These are phyloP conservation scores for Vaccinium macrocarpon DNA, from an alignment of 148 eudicot genomes.

Conservation along the genomic window DNA sequence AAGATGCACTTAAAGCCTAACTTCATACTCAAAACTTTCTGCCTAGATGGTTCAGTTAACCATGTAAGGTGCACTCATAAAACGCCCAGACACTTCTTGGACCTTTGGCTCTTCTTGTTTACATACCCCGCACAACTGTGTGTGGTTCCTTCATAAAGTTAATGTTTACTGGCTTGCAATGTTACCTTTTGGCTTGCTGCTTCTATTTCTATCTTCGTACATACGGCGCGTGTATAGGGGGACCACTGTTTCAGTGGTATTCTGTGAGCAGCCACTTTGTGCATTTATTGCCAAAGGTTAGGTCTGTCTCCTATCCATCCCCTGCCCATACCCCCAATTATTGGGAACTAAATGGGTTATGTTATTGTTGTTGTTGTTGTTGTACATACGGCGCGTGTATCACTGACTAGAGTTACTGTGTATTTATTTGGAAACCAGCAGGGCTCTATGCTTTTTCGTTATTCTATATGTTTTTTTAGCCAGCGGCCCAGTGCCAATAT, in stretches of 20 bases:
- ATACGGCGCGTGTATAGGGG: too few species aligned
- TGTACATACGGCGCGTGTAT: background rate
- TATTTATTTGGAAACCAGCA: background rate
- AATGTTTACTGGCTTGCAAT: background rate
- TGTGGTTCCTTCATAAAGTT: background rate
- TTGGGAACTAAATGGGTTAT: too few species aligned
- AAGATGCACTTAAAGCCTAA: background rate
- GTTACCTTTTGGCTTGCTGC: background rate
- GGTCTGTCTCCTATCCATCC: too few species aligned
- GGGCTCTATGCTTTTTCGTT: background rate
- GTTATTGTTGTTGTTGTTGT: too few species aligned
- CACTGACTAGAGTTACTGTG: too few species aligned
- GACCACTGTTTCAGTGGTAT: too few species aligned
- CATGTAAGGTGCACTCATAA: background rate
- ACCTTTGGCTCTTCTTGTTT: background rate
- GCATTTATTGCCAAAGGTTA: too few species aligned
- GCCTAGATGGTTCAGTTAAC: slow-evolving; percentile 2
- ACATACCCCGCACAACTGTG: background rate
- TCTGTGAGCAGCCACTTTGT: too few species aligned
- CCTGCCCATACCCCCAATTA: too few species aligned
- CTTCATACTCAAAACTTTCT: background rate
- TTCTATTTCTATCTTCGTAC: background rate
- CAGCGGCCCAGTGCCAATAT: background rate
- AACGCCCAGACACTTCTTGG: background rate
- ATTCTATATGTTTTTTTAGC: background rate